A percentile compares a stretch with the other conserved stretches of the same genome.
phyloP scores from a whole-genome alignment of 1,139 yeast species.

The Dujonia santamariae region DNA sequence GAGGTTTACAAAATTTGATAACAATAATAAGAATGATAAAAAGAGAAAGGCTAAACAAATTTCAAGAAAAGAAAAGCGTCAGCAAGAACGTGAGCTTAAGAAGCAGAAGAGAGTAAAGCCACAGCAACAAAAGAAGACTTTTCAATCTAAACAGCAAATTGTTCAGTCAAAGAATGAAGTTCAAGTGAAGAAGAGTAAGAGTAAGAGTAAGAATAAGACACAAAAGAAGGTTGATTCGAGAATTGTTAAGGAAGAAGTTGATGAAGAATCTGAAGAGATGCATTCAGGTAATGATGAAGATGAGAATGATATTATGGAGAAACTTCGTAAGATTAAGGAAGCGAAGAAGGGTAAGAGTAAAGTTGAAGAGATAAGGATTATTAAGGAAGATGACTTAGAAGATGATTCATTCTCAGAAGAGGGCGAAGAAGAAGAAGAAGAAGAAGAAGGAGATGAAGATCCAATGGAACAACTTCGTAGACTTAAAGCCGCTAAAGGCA shows the following conservation, averaged over 20 bases:
- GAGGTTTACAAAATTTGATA: conserved; percentile 22
- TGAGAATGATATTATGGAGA: conserved; percentile 23
- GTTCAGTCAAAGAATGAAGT: conserved; percentile 3
- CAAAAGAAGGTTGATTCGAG: background rate
- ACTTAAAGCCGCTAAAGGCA: conserved; percentile 17
- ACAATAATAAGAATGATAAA: conserved; percentile 14
- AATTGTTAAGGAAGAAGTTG: background rate
- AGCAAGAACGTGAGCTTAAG: conserved; percentile 51
- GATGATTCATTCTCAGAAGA: conserved; percentile 8
- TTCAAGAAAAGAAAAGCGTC: conserved; percentile 56
- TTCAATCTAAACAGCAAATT: conserved; percentile 2
- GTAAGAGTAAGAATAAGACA: background rate
- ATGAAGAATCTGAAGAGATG: conserved; percentile 2
- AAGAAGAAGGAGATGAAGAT: conserved; percentile 18
- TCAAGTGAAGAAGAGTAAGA: background rate
- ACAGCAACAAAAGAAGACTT: conserved; percentile 4
- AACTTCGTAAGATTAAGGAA: conserved; percentile 20
- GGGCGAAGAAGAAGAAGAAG: conserved; percentile 14
- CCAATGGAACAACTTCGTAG: conserved; percentile 22
- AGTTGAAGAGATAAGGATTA: conserved; percentile 11
- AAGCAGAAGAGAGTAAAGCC: conserved; percentile 33
- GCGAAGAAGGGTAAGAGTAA: conserved; percentile 15
- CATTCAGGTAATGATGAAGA: conserved; percentile 10
- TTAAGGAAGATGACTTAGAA: conserved; percentile 27
- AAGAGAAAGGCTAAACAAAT: conserved; percentile 30